Evolutionary conservation across 176 grass and related monocot species (phyloP).

Genomic region (Poa pratensis): DNA sequence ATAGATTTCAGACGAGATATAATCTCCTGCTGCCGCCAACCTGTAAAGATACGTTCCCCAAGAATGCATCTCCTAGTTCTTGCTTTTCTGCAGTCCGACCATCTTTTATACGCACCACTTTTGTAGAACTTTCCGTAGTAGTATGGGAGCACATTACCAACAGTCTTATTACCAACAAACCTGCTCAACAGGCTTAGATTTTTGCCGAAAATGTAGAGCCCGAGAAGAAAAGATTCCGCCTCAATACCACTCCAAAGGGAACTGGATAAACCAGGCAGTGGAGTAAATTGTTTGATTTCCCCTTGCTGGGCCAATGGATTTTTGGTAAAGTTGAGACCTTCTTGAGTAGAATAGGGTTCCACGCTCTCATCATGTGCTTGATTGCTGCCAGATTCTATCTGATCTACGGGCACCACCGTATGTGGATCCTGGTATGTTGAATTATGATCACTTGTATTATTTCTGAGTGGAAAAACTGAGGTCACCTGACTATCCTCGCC

Average conservation of each 20-base stretch:
- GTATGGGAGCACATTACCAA: conserved; percentile 66
- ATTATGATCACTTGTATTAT: conserved; percentile 21
- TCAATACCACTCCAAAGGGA: conserved; percentile 67
- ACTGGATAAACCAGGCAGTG: conserved; percentile 57
- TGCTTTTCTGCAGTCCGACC: conserved; percentile 62
- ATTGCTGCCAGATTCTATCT: conserved; percentile 36
- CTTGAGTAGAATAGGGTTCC: conserved; percentile 31
- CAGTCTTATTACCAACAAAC: conserved; percentile 63
- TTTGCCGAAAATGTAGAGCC: conserved; percentile 94
- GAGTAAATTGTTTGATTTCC: conserved; percentile 46
- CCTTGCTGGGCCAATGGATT: conserved; percentile 20
- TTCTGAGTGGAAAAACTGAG: conserved; percentile 30
- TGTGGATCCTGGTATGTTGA: conserved; percentile 36
- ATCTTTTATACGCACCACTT: conserved; percentile 48
- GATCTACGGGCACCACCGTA: conserved; percentile 28
- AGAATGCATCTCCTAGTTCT: conserved; percentile 75
- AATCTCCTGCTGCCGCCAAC: conserved; percentile 76
- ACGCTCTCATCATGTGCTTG: conserved; percentile 23
- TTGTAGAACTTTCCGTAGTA: conserved; percentile 88
- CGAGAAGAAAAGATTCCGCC: conserved; percentile 68
- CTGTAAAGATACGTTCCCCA: conserved; percentile 82
- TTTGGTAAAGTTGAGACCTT: conserved; percentile 11
- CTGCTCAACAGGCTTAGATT: conserved; percentile 59
- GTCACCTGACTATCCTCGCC: conserved; percentile 34
- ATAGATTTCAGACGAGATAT: conserved; percentile 66